Evolutionary conservation across 1,139 yeast genomes (phyloP).

Genomic region (Yamadazyma atmosphaerica): DNA sequence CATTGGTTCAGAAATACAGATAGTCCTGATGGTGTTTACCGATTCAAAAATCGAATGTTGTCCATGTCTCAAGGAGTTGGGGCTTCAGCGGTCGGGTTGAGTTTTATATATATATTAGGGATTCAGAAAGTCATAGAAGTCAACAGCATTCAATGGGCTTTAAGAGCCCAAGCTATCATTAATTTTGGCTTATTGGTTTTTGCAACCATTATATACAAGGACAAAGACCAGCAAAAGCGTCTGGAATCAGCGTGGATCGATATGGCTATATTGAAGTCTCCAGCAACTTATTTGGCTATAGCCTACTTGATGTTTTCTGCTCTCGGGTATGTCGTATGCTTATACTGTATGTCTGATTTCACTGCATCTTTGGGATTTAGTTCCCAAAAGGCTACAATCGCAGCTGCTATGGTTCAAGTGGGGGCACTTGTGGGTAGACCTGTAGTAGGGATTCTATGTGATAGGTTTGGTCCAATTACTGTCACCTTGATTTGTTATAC

Average conservation of each 20-base stretch:
- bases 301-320: slow-evolving; percentile 33
- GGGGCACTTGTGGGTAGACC: slow-evolving; percentile 45
- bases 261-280: slow-evolving; percentile 7
- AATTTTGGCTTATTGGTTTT: slow-evolving; percentile 27
- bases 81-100: slow-evolving; percentile 51
- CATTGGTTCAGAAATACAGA: slow-evolving; percentile 52
- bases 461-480: slow-evolving; percentile 46
- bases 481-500: slow-evolving; percentile 32
- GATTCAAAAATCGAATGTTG: slow-evolving; percentile 50
- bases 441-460: slow-evolving; percentile 47
- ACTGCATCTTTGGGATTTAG: slow-evolving; percentile 27
- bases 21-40: slow-evolving; percentile 1
- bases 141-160: slow-evolving; percentile 40
- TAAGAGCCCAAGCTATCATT: slow-evolving; percentile 33
- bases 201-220: slow-evolving; percentile 20
- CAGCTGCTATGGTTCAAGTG: slow-evolving; percentile 47
- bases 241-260: slow-evolving; percentile 16
- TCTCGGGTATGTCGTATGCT: slow-evolving; percentile 39
- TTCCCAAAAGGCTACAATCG: slow-evolving; percentile 44
- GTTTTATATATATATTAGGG: slow-evolving; percentile 26
- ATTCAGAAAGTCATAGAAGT: slow-evolving; percentile 27
- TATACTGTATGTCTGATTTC: slow-evolving; percentile 35
- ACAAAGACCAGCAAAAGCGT: slow-evolving; percentile 14
- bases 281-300: slow-evolving; percentile 29
- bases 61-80: slow-evolving; percentile 50